Base-by-base conservation (phyloP, 164 flowering plant species). In the Annona squamosa region DNA sequence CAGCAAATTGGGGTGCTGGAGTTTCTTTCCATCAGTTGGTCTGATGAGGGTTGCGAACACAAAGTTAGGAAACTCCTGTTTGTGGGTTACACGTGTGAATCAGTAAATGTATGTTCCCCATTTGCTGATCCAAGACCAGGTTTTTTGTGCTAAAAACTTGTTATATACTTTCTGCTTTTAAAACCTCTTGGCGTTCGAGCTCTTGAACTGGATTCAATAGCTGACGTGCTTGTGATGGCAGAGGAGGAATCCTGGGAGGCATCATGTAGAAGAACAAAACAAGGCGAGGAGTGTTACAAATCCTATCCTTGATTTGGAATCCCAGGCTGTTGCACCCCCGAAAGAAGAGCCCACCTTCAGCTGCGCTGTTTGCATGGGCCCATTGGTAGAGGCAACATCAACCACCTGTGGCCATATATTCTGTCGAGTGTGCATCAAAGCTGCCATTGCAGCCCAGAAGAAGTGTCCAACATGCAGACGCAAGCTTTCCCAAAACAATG, bases 321-420 rank as follows among this genome's bases (percentile, higher is more conserved):
- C 81, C 64, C 69, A 67, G 13, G 10, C 6, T 2, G 26, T 56
- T 56, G 5, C 46, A 3, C 45, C 68, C 68, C 26, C 89, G 3
- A 87, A 83, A 45, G 84, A 87, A 78, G 91, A 87, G 75, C 89
- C 87, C 3, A 82, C 77, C 43, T 93, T 93, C 78, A 85, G 68
- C 63, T 95, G 99, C 78, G 96, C 98, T 65, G 83, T 95, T 76
- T 95, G 98, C 80, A 83, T 91, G 85, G 86, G 90, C 7, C 77
- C 87, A 17, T 70, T 93, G 9, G 87, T 78, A 46, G 93, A 91
- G 76, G 97, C 86, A 81, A 85, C 67, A 77, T 80, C 97, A 46
- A 93, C 99, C 10, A 91, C 82, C 73, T 93, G 99, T 80, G 99
- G 99, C 42, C 99, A 93, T 76, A 95, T 95, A 3, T 95, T 95